These are phyloP conservation scores for Dovyalis caffra DNA, from an alignment of 345 rosid genomes.

Conservation along the genomic window DNA sequence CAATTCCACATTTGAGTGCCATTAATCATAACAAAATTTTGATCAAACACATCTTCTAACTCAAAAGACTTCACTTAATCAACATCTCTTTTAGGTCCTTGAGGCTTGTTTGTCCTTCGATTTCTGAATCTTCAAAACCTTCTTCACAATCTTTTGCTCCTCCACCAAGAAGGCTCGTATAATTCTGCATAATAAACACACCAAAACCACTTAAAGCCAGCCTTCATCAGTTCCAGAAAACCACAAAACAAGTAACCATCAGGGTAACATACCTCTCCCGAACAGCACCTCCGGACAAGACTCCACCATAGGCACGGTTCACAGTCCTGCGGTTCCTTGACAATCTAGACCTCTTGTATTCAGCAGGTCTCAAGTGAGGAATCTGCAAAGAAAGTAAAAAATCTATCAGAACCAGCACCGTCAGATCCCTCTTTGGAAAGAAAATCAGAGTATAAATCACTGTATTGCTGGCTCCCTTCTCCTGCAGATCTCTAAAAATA, in stretches of 20 bases:
- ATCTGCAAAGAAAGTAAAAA: conserved; percentile 8
- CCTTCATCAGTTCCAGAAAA: background rate
- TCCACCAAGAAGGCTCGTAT: conserved; percentile 31
- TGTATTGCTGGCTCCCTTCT: too few species aligned
- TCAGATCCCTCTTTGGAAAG: background rate
- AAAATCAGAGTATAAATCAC: background rate
- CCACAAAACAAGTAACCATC: background rate
- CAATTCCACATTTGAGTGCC: background rate
- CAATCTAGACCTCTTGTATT: conserved; percentile 33
- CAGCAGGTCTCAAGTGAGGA: conserved; percentile 36
- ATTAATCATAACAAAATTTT: background rate
- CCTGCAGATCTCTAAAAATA: background rate
- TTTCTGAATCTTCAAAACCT: conserved; percentile 34
- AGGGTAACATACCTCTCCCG: conserved; percentile 23
- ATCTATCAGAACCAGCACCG: background rate
- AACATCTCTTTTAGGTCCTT: background rate
- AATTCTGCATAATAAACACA: conserved; percentile 4
- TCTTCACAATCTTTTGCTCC: conserved; percentile 33
- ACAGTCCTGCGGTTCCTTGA: conserved; percentile 31
- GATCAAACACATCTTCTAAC: conserved; percentile 1
- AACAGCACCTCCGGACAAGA: conserved; percentile 29
- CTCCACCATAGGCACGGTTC: conserved; percentile 34
- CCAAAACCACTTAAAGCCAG: background rate
- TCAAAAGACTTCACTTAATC: background rate
- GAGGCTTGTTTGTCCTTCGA: conserved; percentile 25